Percentiles rank a stretch among this genome's conserved stretches.
phyloP scores from a whole-genome alignment of 2,329 filamentous ascomycete species.

The Cladosporium cucumerinum region DNA sequence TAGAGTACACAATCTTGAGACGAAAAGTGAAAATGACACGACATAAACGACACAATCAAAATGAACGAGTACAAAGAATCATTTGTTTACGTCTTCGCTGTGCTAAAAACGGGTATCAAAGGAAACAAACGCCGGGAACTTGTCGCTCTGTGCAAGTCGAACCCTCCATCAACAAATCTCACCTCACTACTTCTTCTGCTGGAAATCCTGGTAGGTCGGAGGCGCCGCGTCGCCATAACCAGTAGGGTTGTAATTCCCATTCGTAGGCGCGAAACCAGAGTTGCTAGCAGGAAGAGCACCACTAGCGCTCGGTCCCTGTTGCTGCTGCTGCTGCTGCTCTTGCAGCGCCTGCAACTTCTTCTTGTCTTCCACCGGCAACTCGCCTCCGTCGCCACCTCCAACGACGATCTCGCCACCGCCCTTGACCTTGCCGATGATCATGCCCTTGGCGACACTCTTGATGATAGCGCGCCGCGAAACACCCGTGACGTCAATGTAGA shows the following conservation, averaged over 20 bases:
- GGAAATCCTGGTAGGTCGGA: constrained; percentile 28
- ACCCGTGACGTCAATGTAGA: constrained; percentile 94
- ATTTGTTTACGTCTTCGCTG: not conserved
- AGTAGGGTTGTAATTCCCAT: constrained; percentile 27
- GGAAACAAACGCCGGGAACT: not conserved
- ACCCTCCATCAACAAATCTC: not conserved
- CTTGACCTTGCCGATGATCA: constrained; percentile 80
- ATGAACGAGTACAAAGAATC: not conserved
- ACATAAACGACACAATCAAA: not conserved
- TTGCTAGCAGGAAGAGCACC: constrained; percentile 8
- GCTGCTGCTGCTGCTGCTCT: constrained; percentile 24
- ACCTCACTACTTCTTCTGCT: constrained; percentile 17
- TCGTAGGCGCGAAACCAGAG: constrained; percentile 19
- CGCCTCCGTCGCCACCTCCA: constrained; percentile 60
- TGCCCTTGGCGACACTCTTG: constrained; percentile 93
- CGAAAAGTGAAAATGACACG: not conserved
- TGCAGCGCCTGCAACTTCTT: constrained; percentile 23
- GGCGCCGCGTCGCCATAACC: constrained; percentile 28
- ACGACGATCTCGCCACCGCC: constrained; percentile 72
- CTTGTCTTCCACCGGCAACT: constrained; percentile 39
- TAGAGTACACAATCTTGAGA: not conserved
- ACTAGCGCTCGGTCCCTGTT: constrained; percentile 25
- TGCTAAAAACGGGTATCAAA: constrained; percentile 11
- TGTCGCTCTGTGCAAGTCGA: not conserved
- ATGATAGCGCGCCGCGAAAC: constrained; percentile 85